Conservation (phyloP, 2,329 filamentous ascomycete species). For the Ophiostoma sp. region DNA sequence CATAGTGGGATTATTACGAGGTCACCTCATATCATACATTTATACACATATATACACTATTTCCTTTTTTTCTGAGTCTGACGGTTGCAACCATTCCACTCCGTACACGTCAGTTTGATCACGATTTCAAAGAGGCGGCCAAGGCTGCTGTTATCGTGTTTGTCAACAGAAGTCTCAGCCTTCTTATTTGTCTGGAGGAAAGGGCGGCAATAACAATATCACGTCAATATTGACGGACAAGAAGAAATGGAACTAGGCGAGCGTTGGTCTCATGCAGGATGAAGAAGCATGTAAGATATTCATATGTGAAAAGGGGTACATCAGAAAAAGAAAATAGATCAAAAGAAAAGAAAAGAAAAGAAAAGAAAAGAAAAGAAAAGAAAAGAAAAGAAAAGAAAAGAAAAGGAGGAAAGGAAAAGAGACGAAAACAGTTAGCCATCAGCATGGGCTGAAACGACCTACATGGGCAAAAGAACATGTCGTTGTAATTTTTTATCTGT, state of each 20-base stretch:
- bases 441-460: no score
- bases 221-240: neutral
- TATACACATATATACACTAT: no score
- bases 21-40: no score
- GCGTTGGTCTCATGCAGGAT: neutral
- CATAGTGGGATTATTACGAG: no score
- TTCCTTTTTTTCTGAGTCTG: no score
- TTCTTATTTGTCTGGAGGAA: neutral
- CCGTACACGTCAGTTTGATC: no score
- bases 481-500: neutral
- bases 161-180: neutral
- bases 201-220: neutral
- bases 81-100: no score
- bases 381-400: no score
- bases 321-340: neutral
- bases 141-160: neutral
- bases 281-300: neutral
- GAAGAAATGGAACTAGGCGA: neutral
- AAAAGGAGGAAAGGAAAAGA: no score
- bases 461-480: neutral
- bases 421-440: no score
- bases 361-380: no score
- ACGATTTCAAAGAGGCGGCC: neutral
- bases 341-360: neutral
- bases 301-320: neutral